Conservation (phyloP, 164 flowering plant genomes). For the Akebia trifoliata region DNA sequence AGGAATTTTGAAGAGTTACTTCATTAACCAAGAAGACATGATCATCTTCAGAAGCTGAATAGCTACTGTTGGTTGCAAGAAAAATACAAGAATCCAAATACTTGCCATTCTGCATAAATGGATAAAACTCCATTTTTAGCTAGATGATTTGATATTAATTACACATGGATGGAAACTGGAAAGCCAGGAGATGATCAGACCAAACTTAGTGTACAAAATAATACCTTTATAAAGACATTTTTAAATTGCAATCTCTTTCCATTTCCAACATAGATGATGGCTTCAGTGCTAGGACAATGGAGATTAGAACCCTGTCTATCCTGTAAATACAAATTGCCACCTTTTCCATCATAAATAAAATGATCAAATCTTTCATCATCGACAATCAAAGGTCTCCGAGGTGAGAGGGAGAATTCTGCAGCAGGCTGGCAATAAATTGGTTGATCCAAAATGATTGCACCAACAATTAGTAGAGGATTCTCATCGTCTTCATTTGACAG, state of each 20-base stretch:
- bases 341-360: slow-evolving; percentile 82
- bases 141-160: not conserved
- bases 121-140: not conserved
- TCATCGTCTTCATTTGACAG: slow-evolving; percentile 57
- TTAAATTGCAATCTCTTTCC: slow-evolving; percentile 78
- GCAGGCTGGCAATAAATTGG: slow-evolving; percentile 53
- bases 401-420: slow-evolving; percentile 62
- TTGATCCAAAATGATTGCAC: slow-evolving; percentile 66
- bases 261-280: slow-evolving; percentile 73
- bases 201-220: not conserved
- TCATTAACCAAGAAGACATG: slow-evolving; percentile 45
- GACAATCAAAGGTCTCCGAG: slow-evolving; percentile 63
- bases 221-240: slow-evolving; percentile 76
- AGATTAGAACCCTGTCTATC: slow-evolving; percentile 60
- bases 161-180: not conserved
- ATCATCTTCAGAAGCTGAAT: slow-evolving; percentile 70
- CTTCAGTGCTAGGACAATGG: slow-evolving; percentile 48
- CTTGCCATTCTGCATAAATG: slow-evolving; percentile 56
- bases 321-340: slow-evolving; percentile 60
- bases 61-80: slow-evolving; percentile 76
- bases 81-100: slow-evolving; percentile 79
- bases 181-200: not conserved
- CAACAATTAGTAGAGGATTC: slow-evolving; percentile 29
- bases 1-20: slow-evolving; percentile 18
- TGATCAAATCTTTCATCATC: slow-evolving; percentile 78